These are phyloP conservation scores for Trichoderma oligosporum DNA, from an alignment of 2,329 filamentous ascomycete genomes.

Conservation along the genomic window DNA sequence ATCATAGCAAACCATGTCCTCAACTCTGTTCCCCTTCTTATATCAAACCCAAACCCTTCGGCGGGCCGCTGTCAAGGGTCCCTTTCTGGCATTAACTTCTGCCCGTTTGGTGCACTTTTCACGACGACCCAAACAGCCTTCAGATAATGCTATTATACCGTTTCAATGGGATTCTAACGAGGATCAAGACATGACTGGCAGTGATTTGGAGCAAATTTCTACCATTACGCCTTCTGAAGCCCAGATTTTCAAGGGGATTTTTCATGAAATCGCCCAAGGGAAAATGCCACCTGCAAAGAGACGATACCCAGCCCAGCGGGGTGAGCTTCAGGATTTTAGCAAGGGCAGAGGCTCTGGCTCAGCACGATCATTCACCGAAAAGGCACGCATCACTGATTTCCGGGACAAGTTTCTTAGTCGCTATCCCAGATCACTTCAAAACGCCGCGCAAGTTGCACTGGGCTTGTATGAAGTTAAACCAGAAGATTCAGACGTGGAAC, in stretches of 20 bases:
- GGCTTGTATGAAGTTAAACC: slow-evolving; percentile 37
- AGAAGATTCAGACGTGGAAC: slow-evolving; percentile 21
- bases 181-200: slow-evolving; percentile 17
- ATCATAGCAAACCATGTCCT: slow-evolving; percentile 38
- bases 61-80: slow-evolving; percentile 29
- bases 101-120: slow-evolving; percentile 24
- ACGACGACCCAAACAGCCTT: slow-evolving; percentile 18
- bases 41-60: slow-evolving; percentile 65
- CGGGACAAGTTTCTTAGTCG: slow-evolving; percentile 36
- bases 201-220: slow-evolving; percentile 30
- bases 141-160: slow-evolving; percentile 46
- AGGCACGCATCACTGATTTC: slow-evolving; percentile 32
- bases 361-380: slow-evolving; percentile 34
- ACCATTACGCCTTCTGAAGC: slow-evolving; percentile 59
- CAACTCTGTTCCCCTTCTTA: slow-evolving; percentile 60
- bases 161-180: slow-evolving; percentile 45
- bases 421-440: slow-evolving; percentile 39
- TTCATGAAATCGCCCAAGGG: slow-evolving; percentile 40
- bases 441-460: slow-evolving; percentile 39
- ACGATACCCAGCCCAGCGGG: slow-evolving; percentile 18
- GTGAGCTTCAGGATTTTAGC: background rate
- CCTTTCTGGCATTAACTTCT: slow-evolving; percentile 24
- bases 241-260: slow-evolving; percentile 57
- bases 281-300: slow-evolving; percentile 32
- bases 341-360: background rate